Evolutionary conservation across 768 basidiomycete species (phyloP), one percentile per base, ranked within the genome.

Genomic region (Lentinula guzmanii): DNA sequence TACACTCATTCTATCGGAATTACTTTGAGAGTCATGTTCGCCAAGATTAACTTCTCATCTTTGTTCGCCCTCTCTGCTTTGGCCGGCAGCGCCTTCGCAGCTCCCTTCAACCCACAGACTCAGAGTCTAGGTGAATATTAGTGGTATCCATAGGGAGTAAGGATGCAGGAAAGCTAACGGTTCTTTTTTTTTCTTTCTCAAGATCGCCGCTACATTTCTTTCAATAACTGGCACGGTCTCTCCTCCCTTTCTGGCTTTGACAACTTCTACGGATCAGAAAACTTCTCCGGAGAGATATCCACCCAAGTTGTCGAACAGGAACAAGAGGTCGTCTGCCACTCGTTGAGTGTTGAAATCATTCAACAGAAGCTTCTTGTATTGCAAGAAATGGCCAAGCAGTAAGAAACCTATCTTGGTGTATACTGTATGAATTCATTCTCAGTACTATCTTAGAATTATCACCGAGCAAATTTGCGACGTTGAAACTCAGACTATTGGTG

Each of bases 391-490:
- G 77, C 77, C 42, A 79, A 80, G 70, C 74, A 70, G 79, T 79
- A 57, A 62, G 67, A 37, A 1, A 28, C 24, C 10, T 31, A 10
- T 2, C 1, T 10, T 41, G 11, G 18, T 46, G 6, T 41, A 13
- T 61, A 18, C 21, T 33, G 34, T 18, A 11, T 35, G 15, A 61
- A 61, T 18, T 55, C n/a, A 9, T 42, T 8, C 59, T 13, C 53
- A 28, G 46, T 54, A 11, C 10, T 6, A 6, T 45, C 13, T 37
- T 28, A 79, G 79, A 68, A 75, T 80, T 67, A 75, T 80, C 65
- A 71, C 74, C 37, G 77, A 81, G 67, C 74, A 76, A 52, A 73
- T 80, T 57, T 82, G 81, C 65, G 78, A 81, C 55, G 80, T 82
- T 51, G 81, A 82, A 63, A 74, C 75, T 28, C 81, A 82, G 62